A percentile compares a stretch with the other conserved stretches of the same genome.
These are phyloP conservation scores for Scenedesmus sp. DNA, from an alignment of 163 green algal species.

Conservation along the genomic window DNA sequence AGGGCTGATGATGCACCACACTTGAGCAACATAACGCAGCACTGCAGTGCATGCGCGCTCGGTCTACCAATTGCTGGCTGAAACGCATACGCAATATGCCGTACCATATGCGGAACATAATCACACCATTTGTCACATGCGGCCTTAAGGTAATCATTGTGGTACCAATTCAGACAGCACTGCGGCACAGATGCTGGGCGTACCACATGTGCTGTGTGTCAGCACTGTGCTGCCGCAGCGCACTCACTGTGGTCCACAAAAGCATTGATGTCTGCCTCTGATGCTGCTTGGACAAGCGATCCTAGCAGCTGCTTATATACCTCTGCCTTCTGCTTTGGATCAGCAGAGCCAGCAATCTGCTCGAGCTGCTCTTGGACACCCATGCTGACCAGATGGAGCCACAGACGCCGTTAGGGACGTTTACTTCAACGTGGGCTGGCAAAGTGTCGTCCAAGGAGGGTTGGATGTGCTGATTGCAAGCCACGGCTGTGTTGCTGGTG, in stretches of 20 bases:
- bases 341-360: slow-evolving; percentile 56
- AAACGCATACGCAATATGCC: background rate
- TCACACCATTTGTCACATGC: background rate
- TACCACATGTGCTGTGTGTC: background rate
- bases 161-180: background rate
- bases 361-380: slow-evolving; percentile 13
- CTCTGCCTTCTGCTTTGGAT: slow-evolving; percentile 82
- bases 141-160: background rate
- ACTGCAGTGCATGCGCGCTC: background rate
- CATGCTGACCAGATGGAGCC: background rate
- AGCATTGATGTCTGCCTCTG: slow-evolving; percentile 60
- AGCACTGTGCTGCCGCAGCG: background rate
- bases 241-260: slow-evolving; percentile 86
- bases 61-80: background rate
- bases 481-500: background rate
- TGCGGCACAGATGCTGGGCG: background rate
- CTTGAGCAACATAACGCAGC: background rate
- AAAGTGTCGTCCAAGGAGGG: background rate
- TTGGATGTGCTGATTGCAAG: background rate
- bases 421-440: background rate
- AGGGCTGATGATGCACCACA: background rate
- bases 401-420: background rate
- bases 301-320: slow-evolving; percentile 75
- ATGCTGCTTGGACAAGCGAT: slow-evolving; percentile 55
- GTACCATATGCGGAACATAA: background rate